Evolutionary conservation across 2,329 filamentous ascomycete species (phyloP), one percentile per base, ranked within the genome.

Genomic region (Apiospora kogelbergensis): DNA sequence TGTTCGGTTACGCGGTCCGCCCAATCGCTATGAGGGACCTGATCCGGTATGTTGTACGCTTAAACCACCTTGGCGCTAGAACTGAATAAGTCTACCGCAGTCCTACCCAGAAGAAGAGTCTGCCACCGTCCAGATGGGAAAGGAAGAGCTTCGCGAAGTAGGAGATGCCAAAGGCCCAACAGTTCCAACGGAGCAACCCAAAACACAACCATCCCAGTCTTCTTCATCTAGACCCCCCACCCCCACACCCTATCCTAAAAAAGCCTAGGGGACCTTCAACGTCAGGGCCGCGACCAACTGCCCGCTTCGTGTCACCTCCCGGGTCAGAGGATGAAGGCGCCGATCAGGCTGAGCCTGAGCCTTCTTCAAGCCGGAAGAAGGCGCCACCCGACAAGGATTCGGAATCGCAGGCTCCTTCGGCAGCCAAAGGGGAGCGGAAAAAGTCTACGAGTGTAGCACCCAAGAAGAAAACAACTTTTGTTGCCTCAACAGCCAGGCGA

Each of bases 201-300:
- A 72, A 13, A 64, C 75, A 5, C 77, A 75, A 63, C 70, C 73
- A 44, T 70, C 75, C 10, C 76, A 77, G 26, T 78, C 81, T 17
- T 84, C 84, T 13, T 84, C 85, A 11, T 80, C 82, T 17, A 83
- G 83, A 68, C 81, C 84, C 84, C 9, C 82, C 84, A 5, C 85
- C 83, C 44, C 75, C 83, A 3, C 86, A 88, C 72, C 87, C 88
- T 0, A 90, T 90, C 67, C 75, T 90, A 69, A 90, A 89, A 76
- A 90, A 90, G 76, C 79, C 83, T 60, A 83, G 86, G 73, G 84
- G 84, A 17, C 85, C 86, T 68, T 87, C 86, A 40, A 78, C 80
- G 24, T 84, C 82, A 20, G 86, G 86, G 6, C 84, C 86, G 15
- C 83, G 85, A 24, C 87, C 86, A n/a, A 89, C 87, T 10, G 87